A percentile compares a stretch with the other conserved stretches of the same genome.
phyloP scores from a whole-genome alignment of 495 filamentous ascomycete genomes.

The Poronia punctata region DNA sequence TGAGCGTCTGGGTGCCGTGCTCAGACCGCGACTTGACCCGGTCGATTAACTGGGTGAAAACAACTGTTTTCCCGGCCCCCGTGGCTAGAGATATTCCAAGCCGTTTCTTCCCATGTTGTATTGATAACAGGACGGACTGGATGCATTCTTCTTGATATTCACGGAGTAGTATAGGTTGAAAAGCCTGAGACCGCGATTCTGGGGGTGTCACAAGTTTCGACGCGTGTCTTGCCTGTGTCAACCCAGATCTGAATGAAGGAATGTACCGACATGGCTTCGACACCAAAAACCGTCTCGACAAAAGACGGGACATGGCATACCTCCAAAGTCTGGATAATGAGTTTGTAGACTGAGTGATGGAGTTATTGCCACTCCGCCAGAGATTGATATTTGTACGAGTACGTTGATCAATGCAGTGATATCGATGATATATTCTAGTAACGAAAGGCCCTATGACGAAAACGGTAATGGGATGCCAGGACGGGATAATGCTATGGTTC shows the following conservation, averaged over 20 bases:
- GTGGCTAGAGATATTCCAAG: slow-evolving; percentile 88
- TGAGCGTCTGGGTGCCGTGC: slow-evolving; percentile 68
- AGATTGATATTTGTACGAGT: too few species aligned
- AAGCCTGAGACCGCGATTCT: not conserved
- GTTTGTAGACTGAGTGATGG: too few species aligned
- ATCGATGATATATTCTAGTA: too few species aligned
- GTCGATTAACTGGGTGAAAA: slow-evolving; percentile 92
- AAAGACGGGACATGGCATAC: slow-evolving; percentile 20
- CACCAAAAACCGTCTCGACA: slow-evolving; percentile 15
- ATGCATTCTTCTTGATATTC: slow-evolving; percentile 88
- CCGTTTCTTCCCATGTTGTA: slow-evolving; percentile 69
- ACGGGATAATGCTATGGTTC: too few species aligned
- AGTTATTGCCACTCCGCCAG: too few species aligned
- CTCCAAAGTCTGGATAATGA: not conserved
- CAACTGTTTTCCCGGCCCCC: slow-evolving; percentile 90
- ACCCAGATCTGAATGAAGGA: slow-evolving; percentile 1
- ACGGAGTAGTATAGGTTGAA: slow-evolving; percentile 50
- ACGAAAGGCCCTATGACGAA: too few species aligned
- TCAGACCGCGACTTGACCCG: slow-evolving; percentile 55
- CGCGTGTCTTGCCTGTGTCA: slow-evolving; percentile 8
- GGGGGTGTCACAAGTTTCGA: slow-evolving; percentile 12
- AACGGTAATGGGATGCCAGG: too few species aligned
- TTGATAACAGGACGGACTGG: slow-evolving; percentile 65
- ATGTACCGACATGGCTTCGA: slow-evolving; percentile 3
- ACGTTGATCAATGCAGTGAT: too few species aligned